Evolutionary conservation across 805 yeast species (phyloP).

Genomic region (Candida montana): DNA sequence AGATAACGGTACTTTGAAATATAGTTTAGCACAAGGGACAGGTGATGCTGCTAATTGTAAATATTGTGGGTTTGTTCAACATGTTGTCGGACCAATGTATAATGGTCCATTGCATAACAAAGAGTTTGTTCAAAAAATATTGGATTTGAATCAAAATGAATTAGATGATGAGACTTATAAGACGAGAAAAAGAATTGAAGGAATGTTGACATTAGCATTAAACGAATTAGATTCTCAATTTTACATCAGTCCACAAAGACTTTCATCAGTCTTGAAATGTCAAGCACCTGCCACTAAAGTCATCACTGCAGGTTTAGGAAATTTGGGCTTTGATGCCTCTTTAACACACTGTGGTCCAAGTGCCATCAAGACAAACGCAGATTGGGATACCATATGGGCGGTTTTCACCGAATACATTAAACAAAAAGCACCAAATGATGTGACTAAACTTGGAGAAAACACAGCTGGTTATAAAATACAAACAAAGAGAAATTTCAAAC

Average conservation of each 20-base stretch:
- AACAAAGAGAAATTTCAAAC: constrained; percentile 35
- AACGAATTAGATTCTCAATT: constrained; percentile 72
- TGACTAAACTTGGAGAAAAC: constrained; percentile 31
- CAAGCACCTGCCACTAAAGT: constrained; percentile 77
- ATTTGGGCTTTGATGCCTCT: constrained; percentile 76
- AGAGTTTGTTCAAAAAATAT: constrained; percentile 59
- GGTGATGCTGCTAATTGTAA: constrained; percentile 52
- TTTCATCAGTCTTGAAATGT: constrained; percentile 71
- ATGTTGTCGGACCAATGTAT: constrained; percentile 97
- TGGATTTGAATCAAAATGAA: constrained; percentile 43
- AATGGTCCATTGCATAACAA: constrained; percentile 70
- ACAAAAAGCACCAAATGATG: constrained; percentile 34
- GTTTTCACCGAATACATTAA: constrained; percentile 61
- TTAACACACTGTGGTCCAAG: constrained; percentile 86
- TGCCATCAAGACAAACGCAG: constrained; percentile 85
- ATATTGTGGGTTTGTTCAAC: constrained; percentile 65
- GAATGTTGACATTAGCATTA: constrained; percentile 83
- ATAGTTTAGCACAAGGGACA: constrained; percentile 59
- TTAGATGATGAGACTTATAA: constrained; percentile 58
- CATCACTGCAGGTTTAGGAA: constrained; percentile 75
- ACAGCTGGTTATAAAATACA: constrained; percentile 57
- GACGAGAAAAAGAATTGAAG: constrained; percentile 79
- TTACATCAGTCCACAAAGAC: constrained; percentile 73
- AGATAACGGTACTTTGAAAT: constrained; percentile 42
- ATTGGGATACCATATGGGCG: constrained; percentile 74